Evolutionary conservation across 345 rosid species (phyloP).

Genomic region (Syzygium oleosum): DNA sequence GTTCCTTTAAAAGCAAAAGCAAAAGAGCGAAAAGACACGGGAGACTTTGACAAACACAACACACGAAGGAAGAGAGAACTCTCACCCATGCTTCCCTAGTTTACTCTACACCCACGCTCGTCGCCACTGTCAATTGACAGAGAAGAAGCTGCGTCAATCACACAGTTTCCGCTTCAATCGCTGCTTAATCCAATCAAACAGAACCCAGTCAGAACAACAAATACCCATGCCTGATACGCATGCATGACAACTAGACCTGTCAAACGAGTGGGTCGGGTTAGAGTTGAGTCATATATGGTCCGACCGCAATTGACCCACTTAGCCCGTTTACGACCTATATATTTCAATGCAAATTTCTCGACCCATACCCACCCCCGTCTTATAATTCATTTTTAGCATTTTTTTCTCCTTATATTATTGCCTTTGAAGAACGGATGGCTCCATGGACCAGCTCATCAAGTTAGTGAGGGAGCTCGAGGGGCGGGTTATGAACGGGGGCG

Average conservation of each 20-base stretch:
- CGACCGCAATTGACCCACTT: neutral
- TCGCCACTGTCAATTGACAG: neutral
- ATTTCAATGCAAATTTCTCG: too few species aligned
- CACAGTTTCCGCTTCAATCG: neutral
- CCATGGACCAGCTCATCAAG: neutral
- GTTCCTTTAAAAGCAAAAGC: neutral
- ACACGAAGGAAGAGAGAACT: neutral
- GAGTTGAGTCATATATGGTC: too few species aligned
- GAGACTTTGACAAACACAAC: neutral
- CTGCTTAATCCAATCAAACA: neutral
- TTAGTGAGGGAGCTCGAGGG: too few species aligned
- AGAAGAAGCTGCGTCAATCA: neutral
- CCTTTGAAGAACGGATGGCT: neutral
- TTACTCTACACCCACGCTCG: neutral
- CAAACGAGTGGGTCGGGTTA: too few species aligned
- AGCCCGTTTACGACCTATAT: too few species aligned
- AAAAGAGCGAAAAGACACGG: neutral
- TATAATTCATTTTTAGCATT: neutral
- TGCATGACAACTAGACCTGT: neutral
- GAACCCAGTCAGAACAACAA: neutral
- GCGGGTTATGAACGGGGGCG: neutral
- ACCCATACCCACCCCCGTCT: neutral
- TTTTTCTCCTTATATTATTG: neutral
- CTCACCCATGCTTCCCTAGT: conserved; percentile 3
- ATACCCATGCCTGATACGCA: neutral